phyloP scores from a whole-genome alignment of 768 basidiomycete species.

The Russula vinacea region DNA sequence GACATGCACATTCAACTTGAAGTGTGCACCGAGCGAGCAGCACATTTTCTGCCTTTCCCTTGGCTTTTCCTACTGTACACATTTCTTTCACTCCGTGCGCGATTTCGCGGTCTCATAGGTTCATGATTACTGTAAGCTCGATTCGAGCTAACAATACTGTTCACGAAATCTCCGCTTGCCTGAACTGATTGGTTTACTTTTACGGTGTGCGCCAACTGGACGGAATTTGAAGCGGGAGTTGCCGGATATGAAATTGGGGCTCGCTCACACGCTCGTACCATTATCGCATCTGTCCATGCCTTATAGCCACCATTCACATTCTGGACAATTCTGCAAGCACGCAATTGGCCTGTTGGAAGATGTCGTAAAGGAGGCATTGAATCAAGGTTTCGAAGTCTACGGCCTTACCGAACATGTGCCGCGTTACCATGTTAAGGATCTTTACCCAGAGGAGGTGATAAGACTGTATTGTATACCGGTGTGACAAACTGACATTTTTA shows the following conservation, averaged over 20 bases:
- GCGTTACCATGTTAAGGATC: conserved; percentile 71
- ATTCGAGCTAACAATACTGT: too few species aligned
- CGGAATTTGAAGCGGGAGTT: not conserved
- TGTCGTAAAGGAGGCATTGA: conserved; percentile 76
- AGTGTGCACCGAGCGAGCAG: too few species aligned
- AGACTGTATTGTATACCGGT: conserved; percentile 12
- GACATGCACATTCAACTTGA: not conserved
- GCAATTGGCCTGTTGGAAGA: conserved; percentile 78
- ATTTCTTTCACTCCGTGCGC: too few species aligned
- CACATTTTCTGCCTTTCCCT: too few species aligned
- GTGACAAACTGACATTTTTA: conserved; percentile 22
- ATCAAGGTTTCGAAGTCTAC: conserved; percentile 73
- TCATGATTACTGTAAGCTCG: too few species aligned
- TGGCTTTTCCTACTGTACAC: too few species aligned
- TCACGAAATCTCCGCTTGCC: too few species aligned
- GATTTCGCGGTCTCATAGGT: too few species aligned
- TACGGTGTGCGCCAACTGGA: too few species aligned
- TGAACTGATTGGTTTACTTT: too few species aligned
- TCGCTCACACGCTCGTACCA: not conserved
- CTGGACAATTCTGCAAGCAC: conserved; percentile 91
- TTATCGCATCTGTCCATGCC: conserved; percentile 44
- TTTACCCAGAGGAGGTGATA: conserved; percentile 94
- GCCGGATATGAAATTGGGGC: not conserved
- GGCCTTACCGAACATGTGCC: conserved; percentile 94
- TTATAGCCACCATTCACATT: conserved; percentile 85